Evolutionary conservation across 495 filamentous ascomycete genomes (phyloP).

Genomic region (Copromyces sp.): DNA sequence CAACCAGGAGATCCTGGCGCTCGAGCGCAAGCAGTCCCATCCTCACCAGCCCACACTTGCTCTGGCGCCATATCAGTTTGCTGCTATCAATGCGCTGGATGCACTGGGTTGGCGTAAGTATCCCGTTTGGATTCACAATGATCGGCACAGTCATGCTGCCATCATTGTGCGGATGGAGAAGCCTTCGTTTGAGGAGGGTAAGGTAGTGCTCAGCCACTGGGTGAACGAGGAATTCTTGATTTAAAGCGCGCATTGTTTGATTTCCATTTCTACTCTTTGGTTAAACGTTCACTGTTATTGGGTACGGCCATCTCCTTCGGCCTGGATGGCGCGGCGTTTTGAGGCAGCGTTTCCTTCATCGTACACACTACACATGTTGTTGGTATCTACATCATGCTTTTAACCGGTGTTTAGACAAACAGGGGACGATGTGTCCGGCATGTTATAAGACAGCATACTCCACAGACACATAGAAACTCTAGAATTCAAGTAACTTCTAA

Average conservation of each 20-base stretch:
- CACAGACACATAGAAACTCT: not conserved
- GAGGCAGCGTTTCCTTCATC: not conserved
- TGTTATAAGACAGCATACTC: not conserved
- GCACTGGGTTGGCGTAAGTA: conserved; percentile 69
- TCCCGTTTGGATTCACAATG: conserved; percentile 76
- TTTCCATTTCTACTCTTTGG: not conserved
- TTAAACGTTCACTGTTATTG: not conserved
- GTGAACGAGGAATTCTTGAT: conserved; percentile 55
- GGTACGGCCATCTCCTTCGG: not conserved
- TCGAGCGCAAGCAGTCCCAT: conserved; percentile 28
- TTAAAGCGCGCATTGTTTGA: not conserved
- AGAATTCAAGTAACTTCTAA: not conserved
- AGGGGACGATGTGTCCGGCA: not conserved
- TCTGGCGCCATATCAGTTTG: conserved; percentile 67
- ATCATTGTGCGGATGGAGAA: conserved; percentile 68
- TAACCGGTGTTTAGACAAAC: not conserved
- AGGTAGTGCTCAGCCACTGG: conserved; percentile 74
- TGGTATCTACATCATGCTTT: not conserved
- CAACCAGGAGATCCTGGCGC: conserved; percentile 17
- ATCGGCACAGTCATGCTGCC: conserved; percentile 73
- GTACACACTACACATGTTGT: not conserved
- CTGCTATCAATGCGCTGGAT: conserved; percentile 71
- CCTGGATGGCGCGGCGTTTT: not conserved
- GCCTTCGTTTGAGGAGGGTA: conserved; percentile 60
- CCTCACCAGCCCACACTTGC: conserved; percentile 54